Evolutionary conservation across 805 yeast genomes (phyloP).

Genomic region (Kodamaea restingae): DNA sequence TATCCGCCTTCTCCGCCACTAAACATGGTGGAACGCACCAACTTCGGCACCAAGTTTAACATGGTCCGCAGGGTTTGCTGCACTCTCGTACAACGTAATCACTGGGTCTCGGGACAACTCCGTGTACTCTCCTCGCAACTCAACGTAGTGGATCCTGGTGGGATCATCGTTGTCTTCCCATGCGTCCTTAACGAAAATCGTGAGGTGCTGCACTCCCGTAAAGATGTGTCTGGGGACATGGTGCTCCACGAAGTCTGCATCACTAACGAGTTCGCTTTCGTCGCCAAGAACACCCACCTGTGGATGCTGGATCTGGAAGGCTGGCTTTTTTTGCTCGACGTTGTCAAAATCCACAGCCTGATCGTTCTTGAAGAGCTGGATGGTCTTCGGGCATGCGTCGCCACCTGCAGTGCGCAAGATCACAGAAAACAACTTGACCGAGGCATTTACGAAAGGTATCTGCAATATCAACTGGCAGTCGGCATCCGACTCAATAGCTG

Average conservation of each 20-base stretch:
- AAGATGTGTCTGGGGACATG: slow-evolving; percentile 71
- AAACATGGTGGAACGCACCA: background rate
- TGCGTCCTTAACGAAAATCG: slow-evolving; percentile 65
- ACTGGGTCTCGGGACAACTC: slow-evolving; percentile 64
- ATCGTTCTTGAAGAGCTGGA: slow-evolving; percentile 71
- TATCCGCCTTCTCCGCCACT: background rate
- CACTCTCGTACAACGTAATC: slow-evolving; percentile 77
- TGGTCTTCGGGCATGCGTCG: slow-evolving; percentile 61
- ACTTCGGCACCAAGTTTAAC: slow-evolving; percentile 24
- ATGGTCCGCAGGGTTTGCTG: slow-evolving; percentile 92
- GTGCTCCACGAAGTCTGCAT: slow-evolving; percentile 72
- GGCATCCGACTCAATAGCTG: slow-evolving; percentile 60
- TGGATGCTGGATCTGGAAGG: slow-evolving; percentile 60
- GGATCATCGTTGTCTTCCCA: slow-evolving; percentile 40
- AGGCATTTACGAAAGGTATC: slow-evolving; percentile 71
- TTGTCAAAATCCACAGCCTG: slow-evolving; percentile 69
- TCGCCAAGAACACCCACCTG: slow-evolving; percentile 48
- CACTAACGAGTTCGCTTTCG: slow-evolving; percentile 32
- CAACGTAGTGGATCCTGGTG: slow-evolving; percentile 62
- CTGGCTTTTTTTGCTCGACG: slow-evolving; percentile 45
- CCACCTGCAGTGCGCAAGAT: slow-evolving; percentile 63
- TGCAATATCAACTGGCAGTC: slow-evolving; percentile 76
- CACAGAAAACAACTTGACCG: slow-evolving; percentile 70
- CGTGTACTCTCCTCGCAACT: slow-evolving; percentile 70
- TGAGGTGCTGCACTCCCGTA: slow-evolving; percentile 62